Conservation (phyloP, 148 eudicot genomes). For the Vaccinium darrowii region DNA sequence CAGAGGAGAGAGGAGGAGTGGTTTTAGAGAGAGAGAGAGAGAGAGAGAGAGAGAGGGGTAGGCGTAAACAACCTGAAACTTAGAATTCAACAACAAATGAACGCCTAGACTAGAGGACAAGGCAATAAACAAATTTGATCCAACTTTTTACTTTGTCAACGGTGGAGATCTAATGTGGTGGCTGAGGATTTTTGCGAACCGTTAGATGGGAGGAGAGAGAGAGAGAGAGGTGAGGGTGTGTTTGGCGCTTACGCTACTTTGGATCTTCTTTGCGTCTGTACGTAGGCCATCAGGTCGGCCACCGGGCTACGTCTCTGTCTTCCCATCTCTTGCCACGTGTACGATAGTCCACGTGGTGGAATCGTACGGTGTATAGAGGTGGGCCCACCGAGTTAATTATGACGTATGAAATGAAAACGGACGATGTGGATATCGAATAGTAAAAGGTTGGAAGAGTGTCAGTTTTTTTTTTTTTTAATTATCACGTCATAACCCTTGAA, state of each 20-base stretch:
- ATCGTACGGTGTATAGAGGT: background rate
- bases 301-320: constrained; percentile 5
- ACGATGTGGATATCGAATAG: background rate
- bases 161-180: constrained; percentile 6
- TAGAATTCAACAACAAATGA: constrained; percentile 21
- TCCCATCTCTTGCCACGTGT: constrained; percentile 10
- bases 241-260: constrained; percentile 28
- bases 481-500: background rate
- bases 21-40: constrained; percentile 12
- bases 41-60: background rate
- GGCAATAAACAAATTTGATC: constrained; percentile 6
- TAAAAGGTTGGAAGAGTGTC: background rate
- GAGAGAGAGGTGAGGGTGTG: background rate
- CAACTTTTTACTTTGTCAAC: background rate
- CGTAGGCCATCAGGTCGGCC: constrained; percentile 21
- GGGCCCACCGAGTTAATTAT: background rate
- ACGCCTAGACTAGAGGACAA: constrained; percentile 14
- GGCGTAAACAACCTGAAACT: constrained; percentile 20
- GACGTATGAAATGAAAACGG: constrained; percentile 10
- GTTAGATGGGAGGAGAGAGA: constrained; percentile 13
- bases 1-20: background rate
- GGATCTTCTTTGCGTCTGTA: constrained; percentile 31
- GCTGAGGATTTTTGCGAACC: background rate
- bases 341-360: background rate
- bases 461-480: no score